Conservation (phyloP, 352 stramenopile species). For the Phytophthora syringae region DNA sequence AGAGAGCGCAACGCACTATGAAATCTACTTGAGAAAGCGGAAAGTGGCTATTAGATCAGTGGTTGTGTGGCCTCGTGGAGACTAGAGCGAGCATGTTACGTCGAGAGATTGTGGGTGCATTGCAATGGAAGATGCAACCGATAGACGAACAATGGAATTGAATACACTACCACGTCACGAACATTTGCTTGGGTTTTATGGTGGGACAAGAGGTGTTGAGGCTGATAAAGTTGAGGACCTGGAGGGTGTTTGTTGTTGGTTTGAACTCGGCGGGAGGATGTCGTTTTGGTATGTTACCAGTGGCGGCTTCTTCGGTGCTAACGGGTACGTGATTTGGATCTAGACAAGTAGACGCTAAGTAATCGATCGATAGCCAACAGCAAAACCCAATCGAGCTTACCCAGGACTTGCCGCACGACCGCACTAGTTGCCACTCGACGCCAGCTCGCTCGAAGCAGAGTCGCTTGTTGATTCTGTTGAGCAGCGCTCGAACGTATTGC, state of each 20-base stretch:
- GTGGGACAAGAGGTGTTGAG: conserved; percentile 29
- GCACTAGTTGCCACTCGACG: conserved; percentile 68
- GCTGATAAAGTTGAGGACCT: conserved; percentile 12
- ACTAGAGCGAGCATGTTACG: conserved; percentile 9
- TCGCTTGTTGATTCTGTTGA: conserved; percentile 65
- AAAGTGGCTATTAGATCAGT: conserved; percentile 28
- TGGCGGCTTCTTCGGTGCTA: conserved; percentile 37
- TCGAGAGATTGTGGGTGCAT: conserved; percentile 29
- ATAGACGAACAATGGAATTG: conserved; percentile 45
- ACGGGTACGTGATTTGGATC: conserved; percentile 73
- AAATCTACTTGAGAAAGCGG: conserved; percentile 4
- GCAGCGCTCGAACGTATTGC: conserved; percentile 69
- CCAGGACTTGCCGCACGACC: conserved; percentile 67
- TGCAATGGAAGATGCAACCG: conserved; percentile 34
- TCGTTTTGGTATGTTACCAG: conserved; percentile 41
- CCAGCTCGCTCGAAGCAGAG: conserved; percentile 61
- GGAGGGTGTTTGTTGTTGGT: not conserved
- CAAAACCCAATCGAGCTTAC: conserved; percentile 15
- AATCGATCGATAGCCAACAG: not conserved
- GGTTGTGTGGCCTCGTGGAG: conserved; percentile 13
- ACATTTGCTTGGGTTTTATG: conserved; percentile 17
- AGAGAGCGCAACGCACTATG: not conserved
- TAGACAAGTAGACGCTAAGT: conserved; percentile 5
- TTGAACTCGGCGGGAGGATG: conserved; percentile 15
- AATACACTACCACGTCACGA: conserved; percentile 20